Percentiles rank a stretch among this genome's conserved stretches.
These are phyloP conservation scores for Aspergillus texensis DNA, from an alignment of 2,329 filamentous ascomycete species.

Conservation along the genomic window DNA sequence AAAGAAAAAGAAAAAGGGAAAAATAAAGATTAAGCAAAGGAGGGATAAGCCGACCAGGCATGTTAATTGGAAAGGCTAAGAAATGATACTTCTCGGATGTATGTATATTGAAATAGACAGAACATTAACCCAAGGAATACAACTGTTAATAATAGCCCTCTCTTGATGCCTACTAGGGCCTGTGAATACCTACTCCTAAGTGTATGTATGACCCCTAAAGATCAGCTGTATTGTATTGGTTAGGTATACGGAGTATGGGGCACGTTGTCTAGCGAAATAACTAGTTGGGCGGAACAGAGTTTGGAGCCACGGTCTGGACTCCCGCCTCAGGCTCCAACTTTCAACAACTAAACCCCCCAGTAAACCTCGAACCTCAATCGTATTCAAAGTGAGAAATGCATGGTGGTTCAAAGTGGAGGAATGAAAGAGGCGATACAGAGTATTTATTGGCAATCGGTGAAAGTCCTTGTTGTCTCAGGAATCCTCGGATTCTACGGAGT, in stretches of 20 bases:
- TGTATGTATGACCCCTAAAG: background rate
- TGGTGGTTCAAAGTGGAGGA: background rate
- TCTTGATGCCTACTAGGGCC: background rate
- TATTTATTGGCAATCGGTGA: background rate
- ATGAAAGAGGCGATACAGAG: background rate
- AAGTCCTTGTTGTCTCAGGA: background rate
- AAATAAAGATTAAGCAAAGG: background rate
- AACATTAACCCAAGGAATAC: background rate
- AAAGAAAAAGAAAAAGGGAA: background rate
- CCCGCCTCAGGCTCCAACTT: background rate
- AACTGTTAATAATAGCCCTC: background rate
- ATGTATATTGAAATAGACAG: constrained; percentile 3
- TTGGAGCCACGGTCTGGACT: constrained; percentile 3
- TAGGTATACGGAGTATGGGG: background rate
- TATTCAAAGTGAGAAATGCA: background rate
- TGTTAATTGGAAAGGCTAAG: constrained; percentile 5
- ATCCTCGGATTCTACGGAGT: background rate
- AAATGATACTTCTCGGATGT: background rate
- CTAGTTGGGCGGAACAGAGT: background rate
- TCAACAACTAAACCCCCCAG: background rate
- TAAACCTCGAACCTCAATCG: background rate
- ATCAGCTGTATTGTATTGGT: background rate
- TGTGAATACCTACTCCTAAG: background rate
- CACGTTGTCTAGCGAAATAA: background rate
- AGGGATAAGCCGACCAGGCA: constrained; percentile 3